Base-by-base conservation (phyloP, 1,139 yeast species). In the Sugiyamaella sp. region DNA sequence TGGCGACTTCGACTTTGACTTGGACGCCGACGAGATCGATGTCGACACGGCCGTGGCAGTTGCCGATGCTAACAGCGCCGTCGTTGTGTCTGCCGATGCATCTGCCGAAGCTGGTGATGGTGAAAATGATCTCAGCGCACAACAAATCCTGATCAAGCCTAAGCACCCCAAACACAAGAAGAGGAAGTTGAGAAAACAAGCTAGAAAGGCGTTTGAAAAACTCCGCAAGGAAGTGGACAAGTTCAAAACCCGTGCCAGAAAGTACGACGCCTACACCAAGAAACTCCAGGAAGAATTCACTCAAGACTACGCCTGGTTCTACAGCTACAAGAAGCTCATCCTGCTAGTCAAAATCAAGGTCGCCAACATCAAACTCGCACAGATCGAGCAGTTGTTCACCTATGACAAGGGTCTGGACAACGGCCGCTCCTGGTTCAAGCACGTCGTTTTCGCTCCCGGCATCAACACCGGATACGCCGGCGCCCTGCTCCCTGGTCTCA, bases 381-480 rank as follows among this genome's bases (percentile, higher is more conserved):
- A 48, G 14, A 53, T 71, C 1, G 97, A 90, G 68, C 79, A 93
- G 63, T 73, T 76, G 58, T 87, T 89, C 70, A 70, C 87, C 52
- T 74, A 80, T 65, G 74, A 77, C 27, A 72, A 78, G 2, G 97
- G 97, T 2, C 78, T 89, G 51, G 79, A 77, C 27, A 71, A 76
- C 59, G 71, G 76, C 59, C 79, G 97, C 65, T 74, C 79, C n/a
- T 89, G 96, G 96, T 90, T 85, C 74, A 88, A 85, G 71, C 96
- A 90, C 71, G 78, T 87, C 58, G 81, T 88, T 2, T 89, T 79
- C 69, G 95, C 96, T 2, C 84, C 93, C 51, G 96, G 96, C 2
- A 76, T 95, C 65, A 84, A 78, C 69, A 86, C 95, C 1, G 97
- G 97, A 1, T 89, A 89, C 64, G 86, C 88, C 19, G 96, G 95